phyloP scores from a whole-genome alignment of 1,139 yeast species.

The Kurtzmaniella quercitrusa region DNA sequence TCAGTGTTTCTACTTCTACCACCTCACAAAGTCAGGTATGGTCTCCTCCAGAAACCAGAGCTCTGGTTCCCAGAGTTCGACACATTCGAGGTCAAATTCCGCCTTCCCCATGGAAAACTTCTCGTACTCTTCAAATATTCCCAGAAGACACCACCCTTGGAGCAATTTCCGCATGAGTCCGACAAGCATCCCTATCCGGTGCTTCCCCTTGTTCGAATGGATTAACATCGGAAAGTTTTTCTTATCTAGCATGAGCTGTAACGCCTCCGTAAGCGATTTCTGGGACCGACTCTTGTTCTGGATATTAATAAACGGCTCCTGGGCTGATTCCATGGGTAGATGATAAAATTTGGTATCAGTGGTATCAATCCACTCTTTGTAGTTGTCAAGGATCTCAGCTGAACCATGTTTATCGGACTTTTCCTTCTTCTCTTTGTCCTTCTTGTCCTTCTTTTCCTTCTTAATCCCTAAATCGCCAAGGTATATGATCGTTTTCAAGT shows the following conservation, averaged over 20 bases:
- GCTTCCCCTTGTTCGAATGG: slow-evolving; percentile 95
- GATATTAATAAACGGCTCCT: slow-evolving; percentile 57
- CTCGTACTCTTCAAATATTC: slow-evolving; percentile 90
- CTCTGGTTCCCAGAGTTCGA: slow-evolving; percentile 47
- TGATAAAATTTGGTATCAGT: slow-evolving; percentile 56
- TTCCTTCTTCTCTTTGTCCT: slow-evolving; percentile 36
- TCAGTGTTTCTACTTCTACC: not conserved
- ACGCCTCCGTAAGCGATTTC: slow-evolving; percentile 54
- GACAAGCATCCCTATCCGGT: slow-evolving; percentile 85
- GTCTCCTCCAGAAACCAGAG: slow-evolving; percentile 26
- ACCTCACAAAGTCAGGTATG: slow-evolving; percentile 36
- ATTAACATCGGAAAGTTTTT: slow-evolving; percentile 81
- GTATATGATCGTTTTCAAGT: slow-evolving; percentile 74
- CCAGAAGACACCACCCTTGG: slow-evolving; percentile 92
- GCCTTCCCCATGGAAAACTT: slow-evolving; percentile 92
- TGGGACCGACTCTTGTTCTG: slow-evolving; percentile 37
- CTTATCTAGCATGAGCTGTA: slow-evolving; percentile 60
- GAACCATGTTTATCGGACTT: slow-evolving; percentile 39
- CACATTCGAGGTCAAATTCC: slow-evolving; percentile 78
- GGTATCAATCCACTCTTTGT: slow-evolving; percentile 60
- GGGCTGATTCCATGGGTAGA: slow-evolving; percentile 64
- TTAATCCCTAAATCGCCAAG: slow-evolving; percentile 61
- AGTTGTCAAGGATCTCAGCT: slow-evolving; percentile 39
- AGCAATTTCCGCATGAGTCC: slow-evolving; percentile 81
- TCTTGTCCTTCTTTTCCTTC: slow-evolving; percentile 15